Evolutionary conservation across 179 eudicot genomes (phyloP).

Genomic region (Corrigiola litoralis): DNA sequence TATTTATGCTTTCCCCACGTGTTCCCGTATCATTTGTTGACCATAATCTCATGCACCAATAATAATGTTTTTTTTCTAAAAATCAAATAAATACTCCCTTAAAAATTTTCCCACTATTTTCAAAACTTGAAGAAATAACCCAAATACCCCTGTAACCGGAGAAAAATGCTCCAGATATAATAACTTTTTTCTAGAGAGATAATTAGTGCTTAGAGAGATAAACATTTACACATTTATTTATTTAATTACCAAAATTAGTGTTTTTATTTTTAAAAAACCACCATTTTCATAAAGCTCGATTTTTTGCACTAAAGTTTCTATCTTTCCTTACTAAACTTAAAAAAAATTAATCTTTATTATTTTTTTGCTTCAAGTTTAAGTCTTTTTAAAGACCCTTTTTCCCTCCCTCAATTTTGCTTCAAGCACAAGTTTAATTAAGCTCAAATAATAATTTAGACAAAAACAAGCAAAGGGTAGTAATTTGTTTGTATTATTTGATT

Average conservation of each 20-base stretch:
- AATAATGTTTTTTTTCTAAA: neutral
- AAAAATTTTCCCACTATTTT: slow-evolving; percentile 13
- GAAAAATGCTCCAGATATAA: too few relatives aligned
- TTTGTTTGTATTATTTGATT: neutral
- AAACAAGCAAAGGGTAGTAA: neutral
- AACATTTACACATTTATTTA: neutral
- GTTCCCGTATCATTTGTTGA: slow-evolving; percentile 11
- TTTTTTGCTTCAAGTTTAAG: slow-evolving; percentile 32
- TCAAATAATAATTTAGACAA: neutral
- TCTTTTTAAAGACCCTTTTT: slow-evolving; percentile 11
- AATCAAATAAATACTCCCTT: neutral
- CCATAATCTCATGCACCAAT: neutral
- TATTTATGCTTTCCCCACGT: slow-evolving; percentile 23
- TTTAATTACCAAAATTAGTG: too few relatives aligned
- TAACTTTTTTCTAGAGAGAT: neutral
- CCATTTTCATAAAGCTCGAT: too few relatives aligned
- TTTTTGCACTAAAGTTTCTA: slow-evolving; percentile 22
- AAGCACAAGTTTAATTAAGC: slow-evolving; percentile 8
- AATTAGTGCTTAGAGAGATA: neutral
- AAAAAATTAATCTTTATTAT: neutral
- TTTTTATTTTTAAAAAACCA: neutral
- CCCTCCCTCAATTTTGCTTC: slow-evolving; percentile 8
- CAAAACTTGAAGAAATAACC: slow-evolving; percentile 4
- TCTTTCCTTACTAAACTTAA: slow-evolving; percentile 4
- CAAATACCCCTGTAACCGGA: slow-evolving; percentile 27